Evolutionary conservation across 352 stramenopile genomes (phyloP).

Genomic region (Globisporangium recalcitrans): DNA sequence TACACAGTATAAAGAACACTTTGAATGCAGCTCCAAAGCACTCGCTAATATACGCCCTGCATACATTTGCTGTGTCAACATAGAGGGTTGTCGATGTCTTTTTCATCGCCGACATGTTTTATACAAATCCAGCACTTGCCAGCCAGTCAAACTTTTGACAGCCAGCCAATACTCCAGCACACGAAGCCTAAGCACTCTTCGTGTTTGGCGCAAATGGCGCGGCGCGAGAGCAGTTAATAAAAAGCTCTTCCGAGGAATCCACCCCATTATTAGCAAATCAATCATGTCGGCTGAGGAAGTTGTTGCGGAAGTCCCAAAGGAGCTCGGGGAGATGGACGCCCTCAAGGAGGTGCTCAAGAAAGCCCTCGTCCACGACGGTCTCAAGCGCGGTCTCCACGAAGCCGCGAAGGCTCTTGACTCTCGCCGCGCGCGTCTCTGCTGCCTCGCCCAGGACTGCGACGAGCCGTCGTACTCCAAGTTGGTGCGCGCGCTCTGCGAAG

Average conservation of each 20-base stretch:
- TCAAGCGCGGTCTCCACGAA: constrained; percentile 98
- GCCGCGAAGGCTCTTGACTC: constrained; percentile 98
- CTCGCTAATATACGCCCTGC: not conserved
- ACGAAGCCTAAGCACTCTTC: not conserved
- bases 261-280: constrained; percentile 30
- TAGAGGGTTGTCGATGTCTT: not conserved
- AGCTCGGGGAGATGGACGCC: constrained; percentile 96
- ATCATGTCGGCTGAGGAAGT: constrained; percentile 92
- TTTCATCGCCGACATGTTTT: not conserved
- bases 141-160: constrained; percentile 7
- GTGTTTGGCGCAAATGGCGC: not conserved
- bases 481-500: constrained; percentile 93
- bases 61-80: not conserved
- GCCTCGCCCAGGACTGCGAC: constrained; percentile 99
- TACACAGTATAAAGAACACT: too few relatives aligned
- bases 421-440: constrained; percentile 96
- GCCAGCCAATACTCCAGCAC: constrained; percentile 38
- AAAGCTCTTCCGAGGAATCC: constrained; percentile 54
- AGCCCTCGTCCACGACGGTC: constrained; percentile 98
- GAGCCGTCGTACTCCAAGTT: constrained; percentile 99
- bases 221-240: constrained; percentile 1
- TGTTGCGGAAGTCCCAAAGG: constrained; percentile 89
- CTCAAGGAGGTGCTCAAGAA: constrained; percentile 99
- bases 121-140: not conserved
- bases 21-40: too few relatives aligned